These are phyloP conservation scores for Flaveria sonorensis DNA, from an alignment of 129 eudicot genomes.

Conservation along the genomic window DNA sequence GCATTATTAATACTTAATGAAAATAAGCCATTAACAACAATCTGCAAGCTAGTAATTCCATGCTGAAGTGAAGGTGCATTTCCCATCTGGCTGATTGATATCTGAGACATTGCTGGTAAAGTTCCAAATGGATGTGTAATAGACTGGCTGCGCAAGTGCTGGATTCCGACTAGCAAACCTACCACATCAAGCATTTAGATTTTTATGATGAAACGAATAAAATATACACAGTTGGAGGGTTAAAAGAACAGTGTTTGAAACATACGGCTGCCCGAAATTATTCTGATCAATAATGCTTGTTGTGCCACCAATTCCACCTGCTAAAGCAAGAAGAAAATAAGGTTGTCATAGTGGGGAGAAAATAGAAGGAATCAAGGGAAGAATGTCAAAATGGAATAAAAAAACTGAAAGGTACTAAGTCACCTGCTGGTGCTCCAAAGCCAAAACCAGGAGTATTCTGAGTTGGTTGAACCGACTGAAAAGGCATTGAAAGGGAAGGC, in stretches of 20 bases:
- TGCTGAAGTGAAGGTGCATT: conserved; percentile 85
- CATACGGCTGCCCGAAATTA: conserved; percentile 72
- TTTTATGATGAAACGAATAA: neutral
- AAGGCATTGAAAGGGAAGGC: conserved; percentile 51
- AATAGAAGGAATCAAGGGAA: neutral
- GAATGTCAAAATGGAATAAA: neutral
- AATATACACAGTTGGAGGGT: neutral
- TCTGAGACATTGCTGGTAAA: conserved; percentile 92
- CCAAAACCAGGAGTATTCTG: conserved; percentile 57
- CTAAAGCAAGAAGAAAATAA: neutral
- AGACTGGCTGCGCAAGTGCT: conserved; percentile 56
- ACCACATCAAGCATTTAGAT: conserved; percentile 19
- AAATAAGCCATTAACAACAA: no score
- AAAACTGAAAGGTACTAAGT: neutral
- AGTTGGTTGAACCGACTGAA: conserved; percentile 60
- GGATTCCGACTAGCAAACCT: conserved; percentile 65
- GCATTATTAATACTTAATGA: no score
- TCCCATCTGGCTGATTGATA: conserved; percentile 81
- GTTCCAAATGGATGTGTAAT: conserved; percentile 90
- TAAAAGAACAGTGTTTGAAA: conserved; percentile 6
- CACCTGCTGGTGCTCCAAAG: conserved; percentile 36
- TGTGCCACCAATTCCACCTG: conserved; percentile 64
- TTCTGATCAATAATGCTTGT: conserved; percentile 64
- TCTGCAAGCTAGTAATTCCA: conserved; percentile 87
- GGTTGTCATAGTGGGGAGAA: neutral